Percentiles rank a stretch among this genome's conserved stretches.
Evolutionary conservation across 2,329 filamentous ascomycete species (phyloP).

Genomic region (Ascochyta pisi): DNA sequence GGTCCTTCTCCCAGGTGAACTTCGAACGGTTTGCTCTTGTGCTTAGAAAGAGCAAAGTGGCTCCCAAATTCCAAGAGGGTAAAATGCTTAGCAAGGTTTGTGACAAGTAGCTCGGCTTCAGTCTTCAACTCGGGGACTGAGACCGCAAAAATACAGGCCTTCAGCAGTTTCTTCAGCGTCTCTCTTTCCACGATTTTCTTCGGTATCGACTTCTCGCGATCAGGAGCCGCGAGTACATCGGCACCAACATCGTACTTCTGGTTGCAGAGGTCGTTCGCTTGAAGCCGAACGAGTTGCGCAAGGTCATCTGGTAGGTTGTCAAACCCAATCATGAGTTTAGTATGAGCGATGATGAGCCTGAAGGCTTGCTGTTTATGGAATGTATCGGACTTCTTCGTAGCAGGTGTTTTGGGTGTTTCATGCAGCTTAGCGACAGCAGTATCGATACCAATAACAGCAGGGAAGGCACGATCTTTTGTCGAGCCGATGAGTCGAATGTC

Average conservation of each 20-base stretch:
- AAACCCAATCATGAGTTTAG: constrained; percentile 88
- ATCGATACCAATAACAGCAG: constrained; percentile 84
- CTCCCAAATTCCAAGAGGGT: constrained; percentile 87
- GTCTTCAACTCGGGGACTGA: constrained; percentile 81
- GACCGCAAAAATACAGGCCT: constrained; percentile 84
- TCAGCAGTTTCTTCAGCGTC: constrained; percentile 83
- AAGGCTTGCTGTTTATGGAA: constrained; percentile 96
- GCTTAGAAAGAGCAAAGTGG: constrained; percentile 81
- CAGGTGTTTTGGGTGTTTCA: constrained; percentile 72
- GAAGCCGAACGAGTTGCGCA: constrained; percentile 80
- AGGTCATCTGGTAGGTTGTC: constrained; percentile 91
- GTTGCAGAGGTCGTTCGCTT: constrained; percentile 83
- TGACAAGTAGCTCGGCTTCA: constrained; percentile 76
- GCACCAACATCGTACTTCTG: constrained; percentile 75
- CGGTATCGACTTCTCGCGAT: constrained; percentile 79
- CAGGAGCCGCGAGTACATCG: constrained; percentile 74
- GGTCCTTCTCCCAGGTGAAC: constrained; percentile 86
- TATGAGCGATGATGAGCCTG: constrained; percentile 82
- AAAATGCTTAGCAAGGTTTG: constrained; percentile 87
- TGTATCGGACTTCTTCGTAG: constrained; percentile 71
- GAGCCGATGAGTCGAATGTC: constrained; percentile 90
- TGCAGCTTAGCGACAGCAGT: constrained; percentile 86
- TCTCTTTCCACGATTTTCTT: constrained; percentile 88
- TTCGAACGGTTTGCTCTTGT: constrained; percentile 79
- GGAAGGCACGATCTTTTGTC: constrained; percentile 86